A percentile compares a stretch with the other conserved stretches of the same genome.
Evolutionary conservation across 257 asterid species (phyloP).

Genomic region (Fraxinus americana): DNA sequence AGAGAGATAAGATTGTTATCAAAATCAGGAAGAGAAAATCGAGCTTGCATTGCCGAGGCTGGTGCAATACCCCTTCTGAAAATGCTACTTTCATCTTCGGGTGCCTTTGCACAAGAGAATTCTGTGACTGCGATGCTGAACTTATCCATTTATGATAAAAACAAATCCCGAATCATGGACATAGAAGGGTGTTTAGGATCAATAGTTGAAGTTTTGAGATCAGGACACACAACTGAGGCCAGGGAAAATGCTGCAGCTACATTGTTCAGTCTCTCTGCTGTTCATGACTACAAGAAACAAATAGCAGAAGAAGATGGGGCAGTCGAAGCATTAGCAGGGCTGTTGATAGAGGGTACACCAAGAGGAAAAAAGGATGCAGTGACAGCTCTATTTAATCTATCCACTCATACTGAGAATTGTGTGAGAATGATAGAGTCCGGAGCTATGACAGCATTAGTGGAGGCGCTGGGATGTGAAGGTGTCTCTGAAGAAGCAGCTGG

Average conservation of each 20-base stretch:
- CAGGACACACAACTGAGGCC: slow-evolving; percentile 79
- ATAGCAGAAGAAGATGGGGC: slow-evolving; percentile 83
- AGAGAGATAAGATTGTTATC: slow-evolving; percentile 82
- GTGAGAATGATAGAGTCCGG: slow-evolving; percentile 72
- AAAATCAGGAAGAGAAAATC: slow-evolving; percentile 70
- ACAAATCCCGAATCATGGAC: slow-evolving; percentile 73
- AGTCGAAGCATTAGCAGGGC: slow-evolving; percentile 62
- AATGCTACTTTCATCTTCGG: slow-evolving; percentile 52
- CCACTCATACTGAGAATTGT: slow-evolving; percentile 75
- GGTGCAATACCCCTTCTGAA: slow-evolving; percentile 83
- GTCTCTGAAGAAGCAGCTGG: slow-evolving; percentile 94
- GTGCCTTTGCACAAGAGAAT: slow-evolving; percentile 82
- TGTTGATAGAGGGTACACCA: slow-evolving; percentile 71
- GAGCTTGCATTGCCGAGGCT: slow-evolving; percentile 82
- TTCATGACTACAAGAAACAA: slow-evolving; percentile 73
- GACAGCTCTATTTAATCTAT: slow-evolving; percentile 76
- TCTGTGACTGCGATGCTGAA: slow-evolving; percentile 88
- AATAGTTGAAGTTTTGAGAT: slow-evolving; percentile 63
- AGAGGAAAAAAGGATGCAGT: slow-evolving; percentile 94
- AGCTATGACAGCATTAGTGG: slow-evolving; percentile 62
- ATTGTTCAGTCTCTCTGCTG: slow-evolving; percentile 88
- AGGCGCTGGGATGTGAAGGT: slow-evolving; percentile 63
- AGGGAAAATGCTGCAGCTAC: slow-evolving; percentile 97
- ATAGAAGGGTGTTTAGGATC: slow-evolving; percentile 71
- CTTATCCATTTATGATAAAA: slow-evolving; percentile 75